Base-by-base conservation (phyloP, 139 green algal genomes). In the Diplosphaera chodatii region DNA sequence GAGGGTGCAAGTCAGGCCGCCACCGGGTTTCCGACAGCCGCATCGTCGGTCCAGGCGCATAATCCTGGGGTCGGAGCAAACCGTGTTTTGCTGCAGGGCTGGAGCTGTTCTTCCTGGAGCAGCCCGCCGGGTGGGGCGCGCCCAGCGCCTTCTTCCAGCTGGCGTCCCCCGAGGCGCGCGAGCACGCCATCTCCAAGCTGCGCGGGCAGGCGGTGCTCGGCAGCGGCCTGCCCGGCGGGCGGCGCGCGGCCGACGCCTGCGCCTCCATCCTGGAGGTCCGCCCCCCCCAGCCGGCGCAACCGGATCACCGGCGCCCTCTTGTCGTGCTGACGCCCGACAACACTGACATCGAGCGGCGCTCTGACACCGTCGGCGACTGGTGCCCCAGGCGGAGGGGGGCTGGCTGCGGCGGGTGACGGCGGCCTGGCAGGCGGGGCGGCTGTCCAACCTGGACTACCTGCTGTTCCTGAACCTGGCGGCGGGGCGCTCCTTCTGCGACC, bases 401-500 rank as follows among this genome's bases (percentile, higher is more conserved):
- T 92, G 84, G 83, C 77, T 93, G 69, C 67, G 68, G n/a, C 71
- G 76, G 1, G 88, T 92, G 21, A 94, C 84, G 10, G 68, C 70
- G 0, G 89, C 86, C 0, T 97, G 92, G 92, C 87, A 91, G 75
- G 74, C 56, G 3, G 88, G 73, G 3, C 66, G 67, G 3, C 40
- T 94, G 1, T 84, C 73, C 68, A 95, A 93, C 79, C 88, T 95
- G 68, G 88, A 94, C 75, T 96, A 96, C 82, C 82, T 96, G 65
- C 76, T 97, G 30, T 95, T 90, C 83, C 80, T 90, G 71, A 97
- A 96, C 80, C 75, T 94, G 23, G 89, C 90, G n/a, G 87, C 89
- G 3, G 91, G 88, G 2, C 85, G 93, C 55, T 91, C 84, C 15
- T 96, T 97, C 78, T 90, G 90, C 77, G 91, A 98, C 83, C 80